Evolutionary conservation across 179 eudicot species (phyloP).

Genomic region (Sideroxylon spinosum): DNA sequence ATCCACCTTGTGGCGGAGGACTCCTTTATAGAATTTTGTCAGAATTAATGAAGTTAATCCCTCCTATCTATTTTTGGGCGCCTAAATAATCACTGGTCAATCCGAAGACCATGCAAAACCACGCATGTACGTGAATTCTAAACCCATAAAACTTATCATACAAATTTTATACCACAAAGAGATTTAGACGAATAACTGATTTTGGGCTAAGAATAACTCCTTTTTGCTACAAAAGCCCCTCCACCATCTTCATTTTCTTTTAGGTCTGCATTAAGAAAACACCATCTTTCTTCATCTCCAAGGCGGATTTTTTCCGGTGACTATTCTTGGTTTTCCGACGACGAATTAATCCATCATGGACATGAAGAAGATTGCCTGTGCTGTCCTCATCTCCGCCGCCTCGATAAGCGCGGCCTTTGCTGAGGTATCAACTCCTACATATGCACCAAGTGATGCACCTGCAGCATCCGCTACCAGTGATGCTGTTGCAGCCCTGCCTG

Average conservation of each 20-base stretch:
- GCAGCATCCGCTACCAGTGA: background rate
- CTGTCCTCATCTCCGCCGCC: conserved; percentile 17
- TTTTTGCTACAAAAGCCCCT: background rate
- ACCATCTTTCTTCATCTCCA: conserved; percentile 11
- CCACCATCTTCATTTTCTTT: conserved; percentile 5
- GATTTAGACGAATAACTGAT: background rate
- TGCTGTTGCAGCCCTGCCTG: background rate
- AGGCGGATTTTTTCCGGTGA: conserved; percentile 14
- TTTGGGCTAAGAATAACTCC: background rate
- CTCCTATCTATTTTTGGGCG: background rate
- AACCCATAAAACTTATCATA: background rate
- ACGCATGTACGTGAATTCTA: too few relatives aligned
- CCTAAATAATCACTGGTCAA: background rate
- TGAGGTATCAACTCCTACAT: background rate
- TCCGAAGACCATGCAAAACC: conserved; percentile 13
- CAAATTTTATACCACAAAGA: background rate
- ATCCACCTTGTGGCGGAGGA: too few relatives aligned
- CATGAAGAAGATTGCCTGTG: conserved; percentile 21
- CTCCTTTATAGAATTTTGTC: too few relatives aligned
- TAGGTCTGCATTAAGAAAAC: conserved; percentile 3
- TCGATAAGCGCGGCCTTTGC: conserved; percentile 10
- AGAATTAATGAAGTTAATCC: too few relatives aligned
- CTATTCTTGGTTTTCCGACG: background rate
- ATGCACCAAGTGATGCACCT: background rate
- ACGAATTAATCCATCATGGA: conserved; percentile 3